Evolutionary conservation across 225 moss, liverwort and hornwort species (phyloP).

Genomic region (Straminergon stramineum): DNA sequence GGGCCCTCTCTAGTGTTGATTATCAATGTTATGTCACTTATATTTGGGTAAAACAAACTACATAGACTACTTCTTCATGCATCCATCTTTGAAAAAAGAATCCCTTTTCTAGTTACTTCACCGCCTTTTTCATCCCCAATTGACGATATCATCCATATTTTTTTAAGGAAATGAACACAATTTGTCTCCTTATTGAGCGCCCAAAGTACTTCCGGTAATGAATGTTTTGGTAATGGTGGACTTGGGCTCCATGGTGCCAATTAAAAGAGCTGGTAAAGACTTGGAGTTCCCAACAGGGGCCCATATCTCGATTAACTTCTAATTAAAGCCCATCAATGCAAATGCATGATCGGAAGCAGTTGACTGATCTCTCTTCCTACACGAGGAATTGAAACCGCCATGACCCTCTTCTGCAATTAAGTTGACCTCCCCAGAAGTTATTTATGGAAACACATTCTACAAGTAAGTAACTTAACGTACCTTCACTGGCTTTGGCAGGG

Average conservation of each 20-base stretch:
- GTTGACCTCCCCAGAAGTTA: neutral
- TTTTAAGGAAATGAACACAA: neutral
- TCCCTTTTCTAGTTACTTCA: accelerated
- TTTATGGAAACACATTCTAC: too few species aligned
- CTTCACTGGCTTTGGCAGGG: neutral
- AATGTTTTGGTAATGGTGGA: neutral
- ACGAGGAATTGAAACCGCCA: neutral
- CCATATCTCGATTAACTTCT: neutral
- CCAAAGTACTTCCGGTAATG: neutral
- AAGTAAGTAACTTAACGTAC: too few species aligned
- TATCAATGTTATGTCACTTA: neutral
- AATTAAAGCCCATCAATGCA: neutral
- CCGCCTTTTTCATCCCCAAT: neutral
- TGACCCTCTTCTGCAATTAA: neutral
- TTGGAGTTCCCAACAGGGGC: neutral
- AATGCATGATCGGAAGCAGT: neutral
- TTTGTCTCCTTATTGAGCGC: neutral
- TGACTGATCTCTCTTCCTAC: neutral
- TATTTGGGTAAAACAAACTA: neutral
- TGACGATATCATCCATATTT: too few species aligned
- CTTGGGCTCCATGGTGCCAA: neutral
- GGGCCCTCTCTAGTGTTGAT: too few species aligned
- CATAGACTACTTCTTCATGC: too few species aligned
- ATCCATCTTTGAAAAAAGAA: neutral
- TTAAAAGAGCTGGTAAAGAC: neutral